phyloP scores from a whole-genome alignment of 345 rosid genomes.

The Eutrema heterophyllum region DNA sequence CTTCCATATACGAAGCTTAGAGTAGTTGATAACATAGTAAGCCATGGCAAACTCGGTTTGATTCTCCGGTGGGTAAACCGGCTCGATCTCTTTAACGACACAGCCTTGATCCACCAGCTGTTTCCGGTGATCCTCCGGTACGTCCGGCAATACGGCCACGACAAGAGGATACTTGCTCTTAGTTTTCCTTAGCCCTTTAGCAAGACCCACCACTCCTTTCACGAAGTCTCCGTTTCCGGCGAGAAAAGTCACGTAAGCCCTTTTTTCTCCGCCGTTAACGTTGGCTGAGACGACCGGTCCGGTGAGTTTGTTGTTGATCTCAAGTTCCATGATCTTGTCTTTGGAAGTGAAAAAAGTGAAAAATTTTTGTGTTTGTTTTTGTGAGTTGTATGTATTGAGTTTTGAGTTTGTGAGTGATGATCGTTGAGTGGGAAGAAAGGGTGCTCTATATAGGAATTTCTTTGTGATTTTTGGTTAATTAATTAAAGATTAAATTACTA shows the following conservation, averaged over 20 bases:
- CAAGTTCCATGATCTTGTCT: constrained; percentile 21
- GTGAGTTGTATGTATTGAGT: not conserved
- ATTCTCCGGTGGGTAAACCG: constrained; percentile 64
- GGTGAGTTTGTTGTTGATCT: constrained; percentile 18
- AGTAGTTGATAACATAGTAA: constrained; percentile 74
- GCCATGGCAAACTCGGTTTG: constrained; percentile 76
- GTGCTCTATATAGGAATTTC: constrained; percentile 22
- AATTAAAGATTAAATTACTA: not conserved
- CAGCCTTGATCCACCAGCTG: constrained; percentile 56
- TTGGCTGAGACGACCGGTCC: not conserved
- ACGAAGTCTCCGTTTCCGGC: constrained; percentile 67
- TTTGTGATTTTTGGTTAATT: not conserved
- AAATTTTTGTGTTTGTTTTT: not conserved
- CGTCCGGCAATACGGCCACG: constrained; percentile 64
- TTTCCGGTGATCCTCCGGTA: constrained; percentile 57
- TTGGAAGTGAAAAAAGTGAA: not conserved
- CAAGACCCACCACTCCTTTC: constrained; percentile 70
- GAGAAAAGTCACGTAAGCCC: constrained; percentile 54
- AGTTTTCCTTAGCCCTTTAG: constrained; percentile 61
- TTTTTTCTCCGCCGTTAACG: constrained; percentile 21
- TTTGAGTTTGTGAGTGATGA: constrained; percentile 13
- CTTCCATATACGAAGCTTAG: constrained; percentile 84
- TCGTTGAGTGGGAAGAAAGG: constrained; percentile 3
- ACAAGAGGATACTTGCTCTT: constrained; percentile 55
- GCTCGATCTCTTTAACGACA: constrained; percentile 50